Percentiles rank a stretch among this genome's conserved stretches.
These are phyloP conservation scores for Russula dissimulans DNA, from an alignment of 768 basidiomycete genomes.

Conservation along the genomic window DNA sequence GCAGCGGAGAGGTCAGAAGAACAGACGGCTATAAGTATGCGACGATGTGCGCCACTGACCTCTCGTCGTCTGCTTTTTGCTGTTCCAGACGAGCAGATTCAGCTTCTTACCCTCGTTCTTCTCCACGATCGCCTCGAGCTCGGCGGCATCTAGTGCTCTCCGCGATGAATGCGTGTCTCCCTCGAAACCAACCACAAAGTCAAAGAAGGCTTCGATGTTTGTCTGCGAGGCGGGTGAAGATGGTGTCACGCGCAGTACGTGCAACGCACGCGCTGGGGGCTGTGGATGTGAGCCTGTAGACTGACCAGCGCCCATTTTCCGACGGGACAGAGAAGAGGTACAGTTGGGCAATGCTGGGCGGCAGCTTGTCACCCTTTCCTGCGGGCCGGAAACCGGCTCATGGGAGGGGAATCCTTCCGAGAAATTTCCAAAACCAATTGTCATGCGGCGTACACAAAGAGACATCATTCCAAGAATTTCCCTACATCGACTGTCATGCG, in stretches of 20 bases:
- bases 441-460: too few relatives aligned
- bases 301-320: slow-evolving; percentile 63
- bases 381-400: not conserved
- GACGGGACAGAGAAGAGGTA: not conserved
- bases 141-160: slow-evolving; percentile 53
- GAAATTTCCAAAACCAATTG: not conserved
- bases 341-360: too few relatives aligned
- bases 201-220: slow-evolving; percentile 86
- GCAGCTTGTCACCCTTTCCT: not conserved
- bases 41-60: slow-evolving; percentile 33
- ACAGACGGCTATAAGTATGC: not conserved
- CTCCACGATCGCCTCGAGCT: slow-evolving; percentile 76
- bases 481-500: slow-evolving; percentile 14
- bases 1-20: not conserved
- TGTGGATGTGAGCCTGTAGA: slow-evolving; percentile 41
- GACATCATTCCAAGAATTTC: slow-evolving; percentile 5
- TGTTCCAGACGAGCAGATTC: slow-evolving; percentile 75
- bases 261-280: slow-evolving; percentile 56
- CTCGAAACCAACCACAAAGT: slow-evolving; percentile 90
- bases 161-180: slow-evolving; percentile 48
- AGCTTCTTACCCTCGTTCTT: slow-evolving; percentile 62
- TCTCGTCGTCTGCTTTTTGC: slow-evolving; percentile 63
- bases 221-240: slow-evolving; percentile 83
- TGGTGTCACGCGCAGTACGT: slow-evolving; percentile 85
- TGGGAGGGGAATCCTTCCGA: too few relatives aligned